phyloP scores from a whole-genome alignment of 805 yeast genomes.

The Saccharomycopsis amapae region DNA sequence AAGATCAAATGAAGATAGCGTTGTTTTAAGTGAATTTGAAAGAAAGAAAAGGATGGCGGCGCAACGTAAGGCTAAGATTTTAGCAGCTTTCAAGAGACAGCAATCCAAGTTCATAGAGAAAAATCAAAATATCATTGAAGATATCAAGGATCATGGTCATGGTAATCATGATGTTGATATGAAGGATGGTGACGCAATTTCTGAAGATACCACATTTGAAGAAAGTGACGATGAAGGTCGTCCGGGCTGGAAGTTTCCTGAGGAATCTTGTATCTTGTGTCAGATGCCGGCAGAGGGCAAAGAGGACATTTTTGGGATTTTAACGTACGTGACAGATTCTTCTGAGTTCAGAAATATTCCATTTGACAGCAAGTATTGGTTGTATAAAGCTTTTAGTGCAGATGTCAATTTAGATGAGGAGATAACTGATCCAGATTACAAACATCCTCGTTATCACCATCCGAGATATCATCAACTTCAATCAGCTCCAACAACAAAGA shows the following conservation, averaged over 20 bases:
- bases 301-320: slow-evolving; percentile 68
- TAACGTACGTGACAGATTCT: slow-evolving; percentile 51
- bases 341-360: slow-evolving; percentile 62
- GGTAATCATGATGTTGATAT: slow-evolving; percentile 5
- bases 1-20: slow-evolving; percentile 23
- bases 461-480: slow-evolving; percentile 1
- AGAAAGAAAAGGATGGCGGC: slow-evolving; percentile 63
- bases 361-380: slow-evolving; percentile 56
- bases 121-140: slow-evolving; percentile 29
- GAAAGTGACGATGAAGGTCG: slow-evolving; percentile 24
- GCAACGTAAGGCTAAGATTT: slow-evolving; percentile 57
- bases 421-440: background rate
- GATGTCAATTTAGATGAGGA: slow-evolving; percentile 34
- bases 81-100: slow-evolving; percentile 75
- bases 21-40: slow-evolving; percentile 35
- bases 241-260: slow-evolving; percentile 56
- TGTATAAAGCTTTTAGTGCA: slow-evolving; percentile 47
- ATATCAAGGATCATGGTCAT: slow-evolving; percentile 20
- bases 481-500: background rate
- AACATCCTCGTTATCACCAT: slow-evolving; percentile 3
- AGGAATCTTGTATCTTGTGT: slow-evolving; percentile 71
- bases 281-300: slow-evolving; percentile 60
- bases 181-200: slow-evolving; percentile 5
- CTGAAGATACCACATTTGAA: background rate
- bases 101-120: slow-evolving; percentile 67